A percentile compares a stretch with the other conserved stretches of the same genome.
These are phyloP conservation scores for Boletus vermiculosoides DNA, from an alignment of 768 basidiomycete genomes.

Conservation along the genomic window DNA sequence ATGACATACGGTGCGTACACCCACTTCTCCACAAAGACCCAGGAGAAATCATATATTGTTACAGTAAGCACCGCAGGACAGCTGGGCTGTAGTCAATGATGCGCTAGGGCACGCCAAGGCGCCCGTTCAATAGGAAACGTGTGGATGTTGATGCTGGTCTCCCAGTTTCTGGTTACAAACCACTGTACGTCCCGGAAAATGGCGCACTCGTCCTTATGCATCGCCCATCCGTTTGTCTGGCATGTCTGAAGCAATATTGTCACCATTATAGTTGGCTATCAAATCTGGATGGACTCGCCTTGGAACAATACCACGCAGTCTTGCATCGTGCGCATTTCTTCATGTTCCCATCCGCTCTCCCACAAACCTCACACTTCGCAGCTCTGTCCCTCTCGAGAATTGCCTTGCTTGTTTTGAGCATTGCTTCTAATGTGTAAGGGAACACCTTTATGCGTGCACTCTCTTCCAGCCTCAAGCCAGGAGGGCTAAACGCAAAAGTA, in stretches of 20 bases:
- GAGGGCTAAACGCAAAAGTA: conserved; percentile 30
- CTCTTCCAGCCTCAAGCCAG: conserved; percentile 30
- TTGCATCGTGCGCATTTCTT: conserved; percentile 32
- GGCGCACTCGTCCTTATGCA: conserved; percentile 25
- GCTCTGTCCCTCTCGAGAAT: conserved; percentile 21
- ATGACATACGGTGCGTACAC: conserved; percentile 3
- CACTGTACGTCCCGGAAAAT: conserved; percentile 30
- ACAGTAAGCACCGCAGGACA: neutral
- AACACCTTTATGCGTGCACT: conserved; percentile 24
- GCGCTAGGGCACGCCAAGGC: conserved; percentile 13
- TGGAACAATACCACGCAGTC: conserved; percentile 31
- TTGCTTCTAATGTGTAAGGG: conserved; percentile 26
- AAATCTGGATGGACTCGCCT: conserved; percentile 13
- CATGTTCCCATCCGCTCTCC: conserved; percentile 13
- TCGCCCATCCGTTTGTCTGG: conserved; percentile 22
- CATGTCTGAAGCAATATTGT: conserved; percentile 18
- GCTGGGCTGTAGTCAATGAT: conserved; percentile 8
- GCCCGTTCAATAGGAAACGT: conserved; percentile 20
- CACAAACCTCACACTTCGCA: conserved; percentile 25
- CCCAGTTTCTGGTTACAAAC: conserved; percentile 31
- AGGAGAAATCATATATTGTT: neutral
- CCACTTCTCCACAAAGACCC: neutral
- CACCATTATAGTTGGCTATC: neutral
- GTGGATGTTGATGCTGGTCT: conserved; percentile 12
- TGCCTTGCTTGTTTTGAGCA: conserved; percentile 24